Conservation (phyloP, 495 filamentous ascomycete species). For the Hypoxylon subgilvum region DNA sequence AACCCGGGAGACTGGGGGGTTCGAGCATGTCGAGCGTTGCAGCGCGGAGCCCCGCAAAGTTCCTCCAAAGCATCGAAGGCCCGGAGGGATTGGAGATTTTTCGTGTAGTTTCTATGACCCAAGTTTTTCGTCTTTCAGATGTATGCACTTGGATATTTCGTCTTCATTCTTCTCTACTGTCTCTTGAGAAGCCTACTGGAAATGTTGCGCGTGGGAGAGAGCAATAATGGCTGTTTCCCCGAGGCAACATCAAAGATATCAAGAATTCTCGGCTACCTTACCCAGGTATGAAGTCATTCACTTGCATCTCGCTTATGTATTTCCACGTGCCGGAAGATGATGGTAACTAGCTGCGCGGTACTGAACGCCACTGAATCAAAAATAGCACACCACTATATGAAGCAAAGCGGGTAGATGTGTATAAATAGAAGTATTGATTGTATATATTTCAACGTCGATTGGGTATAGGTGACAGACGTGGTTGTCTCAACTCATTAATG, state of each 20-base stretch:
- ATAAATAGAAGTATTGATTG: constrained; percentile 34
- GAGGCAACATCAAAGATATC: neutral
- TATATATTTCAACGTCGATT: constrained; percentile 22
- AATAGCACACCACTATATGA: constrained; percentile 23
- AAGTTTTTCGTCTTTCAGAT: no score
- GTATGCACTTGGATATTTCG: no score
- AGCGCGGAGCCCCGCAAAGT: constrained; percentile 29
- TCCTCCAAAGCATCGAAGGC: neutral
- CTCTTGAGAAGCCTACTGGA: no score
- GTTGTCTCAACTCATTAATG: constrained; percentile 28
- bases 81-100: no score
- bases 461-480: constrained; percentile 22
- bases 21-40: constrained; percentile 7
- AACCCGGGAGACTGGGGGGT: constrained; percentile 4
- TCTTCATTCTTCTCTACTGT: no score
- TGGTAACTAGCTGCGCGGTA: constrained; percentile 4
- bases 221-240: neutral
- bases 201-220: no score
- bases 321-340: constrained; percentile 20
- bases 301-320: constrained; percentile 25
- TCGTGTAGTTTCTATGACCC: no score
- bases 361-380: constrained; percentile 12
- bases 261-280: no score
- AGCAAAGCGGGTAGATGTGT: constrained; percentile 15
- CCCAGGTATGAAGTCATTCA: constrained; percentile 20